These are phyloP conservation scores for Angomonas deanei DNA, from an alignment of 208 protist genomes.

Conservation along the genomic window DNA sequence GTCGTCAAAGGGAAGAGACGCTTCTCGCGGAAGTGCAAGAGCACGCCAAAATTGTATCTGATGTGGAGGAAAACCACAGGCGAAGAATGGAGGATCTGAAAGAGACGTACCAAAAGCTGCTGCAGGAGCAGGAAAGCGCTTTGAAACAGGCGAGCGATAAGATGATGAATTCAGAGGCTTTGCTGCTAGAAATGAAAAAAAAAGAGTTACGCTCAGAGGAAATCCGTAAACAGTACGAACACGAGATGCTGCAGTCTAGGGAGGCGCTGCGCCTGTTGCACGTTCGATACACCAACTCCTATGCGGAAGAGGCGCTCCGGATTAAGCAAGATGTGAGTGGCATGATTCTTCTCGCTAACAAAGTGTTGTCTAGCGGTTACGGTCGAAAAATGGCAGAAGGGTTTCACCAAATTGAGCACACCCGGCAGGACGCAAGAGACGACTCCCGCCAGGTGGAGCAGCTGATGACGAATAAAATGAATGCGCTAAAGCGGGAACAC, in stretches of 20 bases:
- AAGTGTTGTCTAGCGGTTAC: constrained; percentile 13
- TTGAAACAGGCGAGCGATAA: constrained; percentile 19
- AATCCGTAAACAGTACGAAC: neutral
- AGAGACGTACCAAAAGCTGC: constrained; percentile 21
- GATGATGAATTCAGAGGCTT: constrained; percentile 14
- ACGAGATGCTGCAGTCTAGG: constrained; percentile 9
- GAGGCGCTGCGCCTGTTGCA: constrained; percentile 16
- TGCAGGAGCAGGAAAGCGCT: constrained; percentile 25
- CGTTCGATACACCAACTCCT: constrained; percentile 13
- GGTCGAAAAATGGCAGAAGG: constrained; percentile 12
- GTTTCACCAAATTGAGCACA: constrained; percentile 9
- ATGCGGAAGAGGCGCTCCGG: constrained; percentile 25
- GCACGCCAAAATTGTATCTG: constrained; percentile 17
- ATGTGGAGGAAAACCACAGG: constrained; percentile 19
- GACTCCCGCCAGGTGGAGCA: constrained; percentile 7
- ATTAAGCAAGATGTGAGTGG: constrained; percentile 16
- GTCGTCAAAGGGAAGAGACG: constrained; percentile 23
- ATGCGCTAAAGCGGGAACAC: constrained; percentile 3
- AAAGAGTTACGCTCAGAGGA: constrained; percentile 21
- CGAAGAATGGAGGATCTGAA: constrained; percentile 19
- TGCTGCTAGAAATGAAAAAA: neutral
- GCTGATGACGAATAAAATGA: constrained; percentile 14
- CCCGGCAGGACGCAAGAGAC: constrained; percentile 4
- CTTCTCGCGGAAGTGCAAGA: constrained; percentile 20
- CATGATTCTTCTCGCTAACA: constrained; percentile 7